Evolutionary conservation across 202 grass and related monocot genomes (phyloP).

Genomic region (Panicum virgatum): DNA sequence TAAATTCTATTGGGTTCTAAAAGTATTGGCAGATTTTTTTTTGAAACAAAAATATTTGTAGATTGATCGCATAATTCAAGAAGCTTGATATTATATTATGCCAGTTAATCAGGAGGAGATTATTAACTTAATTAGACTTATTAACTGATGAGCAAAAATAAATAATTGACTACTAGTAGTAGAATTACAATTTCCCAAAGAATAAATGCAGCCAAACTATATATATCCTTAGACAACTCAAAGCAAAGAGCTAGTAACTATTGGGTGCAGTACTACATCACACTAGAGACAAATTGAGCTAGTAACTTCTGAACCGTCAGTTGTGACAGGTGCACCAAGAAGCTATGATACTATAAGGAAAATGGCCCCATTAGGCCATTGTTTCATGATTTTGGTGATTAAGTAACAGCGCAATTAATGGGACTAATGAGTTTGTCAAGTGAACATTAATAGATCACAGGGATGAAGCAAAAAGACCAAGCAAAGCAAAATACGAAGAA

Average conservation of each 20-base stretch:
- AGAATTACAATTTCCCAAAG: too few species aligned
- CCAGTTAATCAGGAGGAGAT: background rate
- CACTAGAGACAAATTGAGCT: slow-evolving; percentile 22
- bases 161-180: too few species aligned
- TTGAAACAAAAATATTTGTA: background rate
- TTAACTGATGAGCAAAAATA: too few species aligned
- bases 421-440: too few species aligned
- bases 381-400: too few species aligned
- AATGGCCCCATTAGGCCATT: too few species aligned
- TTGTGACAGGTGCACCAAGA: slow-evolving; percentile 49
- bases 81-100: background rate
- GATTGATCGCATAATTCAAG: background rate
- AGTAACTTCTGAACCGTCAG: slow-evolving; percentile 38
- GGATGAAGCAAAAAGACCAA: too few species aligned
- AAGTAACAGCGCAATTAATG: too few species aligned
- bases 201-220: background rate
- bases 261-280: background rate
- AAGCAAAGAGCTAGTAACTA: background rate
- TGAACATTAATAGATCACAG: too few species aligned
- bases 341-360: slow-evolving; percentile 38
- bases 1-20: background rate
- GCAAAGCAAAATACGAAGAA: too few species aligned
- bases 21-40: too few species aligned
- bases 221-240: background rate
- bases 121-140: background rate